Conservation (phyloP, 371 early-diverging fungal species). For the Zopfochytrium polystomum region DNA sequence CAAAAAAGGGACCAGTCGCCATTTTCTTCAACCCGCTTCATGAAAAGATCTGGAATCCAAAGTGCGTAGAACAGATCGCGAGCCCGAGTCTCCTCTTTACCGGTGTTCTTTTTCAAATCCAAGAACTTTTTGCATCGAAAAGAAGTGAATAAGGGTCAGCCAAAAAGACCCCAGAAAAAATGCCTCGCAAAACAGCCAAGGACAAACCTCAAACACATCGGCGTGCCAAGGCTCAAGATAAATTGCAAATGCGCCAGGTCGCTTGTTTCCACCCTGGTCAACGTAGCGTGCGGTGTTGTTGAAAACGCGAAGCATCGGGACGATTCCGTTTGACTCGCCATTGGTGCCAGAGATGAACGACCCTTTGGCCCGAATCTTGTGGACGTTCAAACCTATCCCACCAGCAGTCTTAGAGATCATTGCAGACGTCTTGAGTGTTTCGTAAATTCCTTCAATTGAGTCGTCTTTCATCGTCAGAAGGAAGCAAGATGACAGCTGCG, state of each 20-base stretch:
- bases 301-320: conserved; percentile 98
- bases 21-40: conserved; percentile 95
- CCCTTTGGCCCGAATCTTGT: conserved; percentile 93
- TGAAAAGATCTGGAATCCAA: conserved; percentile 99
- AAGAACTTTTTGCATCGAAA: conserved; percentile 82
- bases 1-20: conserved; percentile 97
- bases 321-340: conserved; percentile 96
- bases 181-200: background rate
- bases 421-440: conserved; percentile 95
- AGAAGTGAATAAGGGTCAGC: conserved; percentile 2
- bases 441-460: conserved; percentile 98
- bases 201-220: conserved; percentile 84
- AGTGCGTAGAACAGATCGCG: conserved; percentile 97
- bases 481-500: conserved; percentile 97
- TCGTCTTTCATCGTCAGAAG: conserved; percentile 94
- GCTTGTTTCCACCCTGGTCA: conserved; percentile 99
- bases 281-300: conserved; percentile 99
- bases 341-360: conserved; percentile 98
- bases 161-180: background rate
- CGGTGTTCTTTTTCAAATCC: conserved; percentile 98
- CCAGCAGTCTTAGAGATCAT: conserved; percentile 98
- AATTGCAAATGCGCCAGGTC: conserved; percentile 98
- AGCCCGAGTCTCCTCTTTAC: conserved; percentile 96
- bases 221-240: conserved; percentile 99
- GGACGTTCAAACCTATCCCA: conserved; percentile 96